Percentiles rank a stretch among this genome's conserved stretches.
These are phyloP conservation scores for Cylindrotheca fusiformis DNA, from an alignment of 108 stramenopile species.

Conservation along the genomic window DNA sequence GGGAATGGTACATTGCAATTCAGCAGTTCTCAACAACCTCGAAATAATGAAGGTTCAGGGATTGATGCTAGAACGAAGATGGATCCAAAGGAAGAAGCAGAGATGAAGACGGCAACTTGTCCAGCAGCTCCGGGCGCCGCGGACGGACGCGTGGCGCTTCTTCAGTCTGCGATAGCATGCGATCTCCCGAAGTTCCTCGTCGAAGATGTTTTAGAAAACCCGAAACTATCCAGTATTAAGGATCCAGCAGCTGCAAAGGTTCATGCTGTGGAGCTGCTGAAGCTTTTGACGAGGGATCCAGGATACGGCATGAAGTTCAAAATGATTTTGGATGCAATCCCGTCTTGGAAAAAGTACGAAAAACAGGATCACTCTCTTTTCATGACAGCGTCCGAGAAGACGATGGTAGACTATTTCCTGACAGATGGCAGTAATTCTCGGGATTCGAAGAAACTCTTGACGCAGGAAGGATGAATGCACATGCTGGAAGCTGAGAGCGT, in stretches of 20 bases:
- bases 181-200: slow-evolving; percentile 49
- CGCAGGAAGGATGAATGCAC: slow-evolving; percentile 18
- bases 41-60: slow-evolving; percentile 30
- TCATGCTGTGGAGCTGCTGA: slow-evolving; percentile 59
- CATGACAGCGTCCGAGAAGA: slow-evolving; percentile 60
- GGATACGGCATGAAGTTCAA: slow-evolving; percentile 60
- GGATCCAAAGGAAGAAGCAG: slow-evolving; percentile 49
- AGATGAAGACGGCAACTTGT: slow-evolving; percentile 27
- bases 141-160: slow-evolving; percentile 43
- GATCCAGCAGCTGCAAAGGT: slow-evolving; percentile 59
- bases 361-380: slow-evolving; percentile 69
- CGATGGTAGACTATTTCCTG: slow-evolving; percentile 66
- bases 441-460: slow-evolving; percentile 48
- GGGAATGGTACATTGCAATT: neutral
- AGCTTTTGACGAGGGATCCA: slow-evolving; percentile 61
- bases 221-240: slow-evolving; percentile 28
- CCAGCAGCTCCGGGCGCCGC: slow-evolving; percentile 55
- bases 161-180: slow-evolving; percentile 42
- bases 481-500: too few relatives aligned
- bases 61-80: slow-evolving; percentile 48
- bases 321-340: slow-evolving; percentile 36
- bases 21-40: neutral
- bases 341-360: slow-evolving; percentile 66
- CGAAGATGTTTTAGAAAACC: slow-evolving; percentile 48
- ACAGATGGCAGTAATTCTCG: slow-evolving; percentile 50